These are phyloP conservation scores for Colletotrichum lini DNA, from an alignment of 2,329 filamentous ascomycete species.

Conservation along the genomic window DNA sequence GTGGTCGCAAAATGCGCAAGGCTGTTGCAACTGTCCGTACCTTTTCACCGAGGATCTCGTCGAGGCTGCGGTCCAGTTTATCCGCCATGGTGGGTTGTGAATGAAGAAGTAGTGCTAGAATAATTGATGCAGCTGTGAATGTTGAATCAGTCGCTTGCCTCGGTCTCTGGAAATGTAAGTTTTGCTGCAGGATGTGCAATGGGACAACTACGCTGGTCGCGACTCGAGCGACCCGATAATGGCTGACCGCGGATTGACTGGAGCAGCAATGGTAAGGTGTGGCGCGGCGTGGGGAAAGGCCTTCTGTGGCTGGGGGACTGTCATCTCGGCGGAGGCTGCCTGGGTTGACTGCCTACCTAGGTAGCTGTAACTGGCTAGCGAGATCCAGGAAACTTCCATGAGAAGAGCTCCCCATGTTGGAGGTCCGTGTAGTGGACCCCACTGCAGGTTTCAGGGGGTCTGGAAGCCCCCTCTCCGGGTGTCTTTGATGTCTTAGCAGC, in stretches of 20 bases:
- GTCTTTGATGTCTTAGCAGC: constrained; percentile 26
- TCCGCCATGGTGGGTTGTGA: constrained; percentile 49
- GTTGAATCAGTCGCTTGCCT: not conserved
- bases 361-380: constrained; percentile 1
- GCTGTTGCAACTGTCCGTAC: constrained; percentile 53
- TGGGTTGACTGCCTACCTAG: not conserved
- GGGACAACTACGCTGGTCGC: constrained; percentile 16
- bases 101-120: not conserved
- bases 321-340: not conserved
- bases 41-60: constrained; percentile 70
- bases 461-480: not conserved
- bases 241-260: constrained; percentile 19
- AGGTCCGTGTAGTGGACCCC: constrained; percentile 9
- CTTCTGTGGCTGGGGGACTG: not conserved
- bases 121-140: not conserved
- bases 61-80: constrained; percentile 69
- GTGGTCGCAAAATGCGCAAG: constrained; percentile 38
- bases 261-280: constrained; percentile 7
- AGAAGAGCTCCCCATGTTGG: constrained; percentile 26
- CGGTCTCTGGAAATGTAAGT: constrained; percentile 4
- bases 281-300: constrained; percentile 1
- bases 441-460: constrained; percentile 36
- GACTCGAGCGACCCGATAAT: constrained; percentile 13
- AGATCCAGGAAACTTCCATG: constrained; percentile 5
- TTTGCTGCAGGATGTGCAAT: constrained; percentile 28